A percentile compares a stretch with the other conserved stretches of the same genome.
These are phyloP conservation scores for Trypanosoma avium DNA, from an alignment of 208 protist species.

Conservation along the genomic window DNA sequence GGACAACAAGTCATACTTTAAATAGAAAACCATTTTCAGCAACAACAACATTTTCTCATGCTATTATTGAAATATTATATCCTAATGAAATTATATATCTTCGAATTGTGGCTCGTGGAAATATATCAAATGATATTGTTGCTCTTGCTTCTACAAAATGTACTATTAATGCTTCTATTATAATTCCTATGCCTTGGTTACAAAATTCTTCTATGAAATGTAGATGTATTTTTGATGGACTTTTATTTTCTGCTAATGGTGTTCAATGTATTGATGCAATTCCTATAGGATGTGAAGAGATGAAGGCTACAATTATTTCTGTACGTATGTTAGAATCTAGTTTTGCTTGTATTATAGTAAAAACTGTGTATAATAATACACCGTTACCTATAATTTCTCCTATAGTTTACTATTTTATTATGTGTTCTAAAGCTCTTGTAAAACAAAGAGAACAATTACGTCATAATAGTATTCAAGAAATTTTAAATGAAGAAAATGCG, in stretches of 20 bases:
- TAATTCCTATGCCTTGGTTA: slow-evolving; percentile 41
- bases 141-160: slow-evolving; percentile 32
- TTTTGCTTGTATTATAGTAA: slow-evolving; percentile 29
- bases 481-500: slow-evolving; percentile 32
- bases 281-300: slow-evolving; percentile 5
- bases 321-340: slow-evolving; percentile 31
- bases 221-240: slow-evolving; percentile 50
- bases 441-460: slow-evolving; percentile 25
- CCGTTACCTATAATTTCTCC: slow-evolving; percentile 22
- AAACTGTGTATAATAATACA: slow-evolving; percentile 19
- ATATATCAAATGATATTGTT: slow-evolving; percentile 18
- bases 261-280: slow-evolving; percentile 28
- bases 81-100: slow-evolving; percentile 49
- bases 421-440: slow-evolving; percentile 26
- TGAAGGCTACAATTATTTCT: slow-evolving; percentile 10
- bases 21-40: slow-evolving; percentile 8
- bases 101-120: slow-evolving; percentile 43
- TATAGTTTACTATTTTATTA: slow-evolving; percentile 32
- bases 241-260: slow-evolving; percentile 39
- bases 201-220: slow-evolving; percentile 19
- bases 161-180: slow-evolving; percentile 22
- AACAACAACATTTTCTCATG: slow-evolving; percentile 30
- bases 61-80: slow-evolving; percentile 40
- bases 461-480: slow-evolving; percentile 18
- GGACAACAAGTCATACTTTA: slow-evolving; percentile 33